Evolutionary conservation across 495 filamentous ascomycete species (phyloP).

Genomic region (Cairneyella variabilis): DNA sequence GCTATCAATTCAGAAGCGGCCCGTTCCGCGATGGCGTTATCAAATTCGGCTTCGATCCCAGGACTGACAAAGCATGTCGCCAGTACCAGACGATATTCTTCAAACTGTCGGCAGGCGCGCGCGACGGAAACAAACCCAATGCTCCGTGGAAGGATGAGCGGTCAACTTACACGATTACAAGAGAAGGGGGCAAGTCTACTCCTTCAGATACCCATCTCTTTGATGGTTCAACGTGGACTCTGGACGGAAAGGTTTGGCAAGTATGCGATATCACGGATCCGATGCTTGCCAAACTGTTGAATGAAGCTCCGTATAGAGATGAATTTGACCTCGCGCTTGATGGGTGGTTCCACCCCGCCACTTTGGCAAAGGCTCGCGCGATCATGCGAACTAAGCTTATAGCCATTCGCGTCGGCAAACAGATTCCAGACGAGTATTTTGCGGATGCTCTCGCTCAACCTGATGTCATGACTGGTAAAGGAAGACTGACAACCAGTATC

Average conservation of each 20-base stretch:
- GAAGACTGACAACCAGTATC: conserved; percentile 12
- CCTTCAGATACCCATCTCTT: conserved; percentile 64
- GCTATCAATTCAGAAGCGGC: conserved; percentile 84
- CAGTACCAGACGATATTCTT: conserved; percentile 88
- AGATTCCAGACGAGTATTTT: conserved; percentile 50
- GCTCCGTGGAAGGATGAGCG: conserved; percentile 14
- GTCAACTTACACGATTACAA: background rate
- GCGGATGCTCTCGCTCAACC: conserved; percentile 38
- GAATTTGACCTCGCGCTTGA: conserved; percentile 56
- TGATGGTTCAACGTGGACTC: conserved; percentile 62
- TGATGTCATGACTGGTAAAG: conserved; percentile 30
- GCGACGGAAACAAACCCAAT: conserved; percentile 21
- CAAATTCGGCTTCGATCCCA: conserved; percentile 80
- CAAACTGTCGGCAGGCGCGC: conserved; percentile 42
- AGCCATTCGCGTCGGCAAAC: conserved; percentile 41
- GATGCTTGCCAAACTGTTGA: conserved; percentile 51
- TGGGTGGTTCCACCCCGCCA: conserved; percentile 80
- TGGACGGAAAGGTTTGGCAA: conserved; percentile 87
- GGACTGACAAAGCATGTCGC: conserved; percentile 67
- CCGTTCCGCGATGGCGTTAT: conserved; percentile 88
- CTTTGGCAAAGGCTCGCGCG: conserved; percentile 72
- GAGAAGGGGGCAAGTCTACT: background rate
- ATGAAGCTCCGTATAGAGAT: conserved; percentile 38
- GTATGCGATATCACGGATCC: conserved; percentile 88
- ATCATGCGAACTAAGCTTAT: conserved; percentile 82